These are phyloP conservation scores for Auxenochlorella pyrenoidosa DNA, from an alignment of 139 green algal genomes.

Conservation along the genomic window DNA sequence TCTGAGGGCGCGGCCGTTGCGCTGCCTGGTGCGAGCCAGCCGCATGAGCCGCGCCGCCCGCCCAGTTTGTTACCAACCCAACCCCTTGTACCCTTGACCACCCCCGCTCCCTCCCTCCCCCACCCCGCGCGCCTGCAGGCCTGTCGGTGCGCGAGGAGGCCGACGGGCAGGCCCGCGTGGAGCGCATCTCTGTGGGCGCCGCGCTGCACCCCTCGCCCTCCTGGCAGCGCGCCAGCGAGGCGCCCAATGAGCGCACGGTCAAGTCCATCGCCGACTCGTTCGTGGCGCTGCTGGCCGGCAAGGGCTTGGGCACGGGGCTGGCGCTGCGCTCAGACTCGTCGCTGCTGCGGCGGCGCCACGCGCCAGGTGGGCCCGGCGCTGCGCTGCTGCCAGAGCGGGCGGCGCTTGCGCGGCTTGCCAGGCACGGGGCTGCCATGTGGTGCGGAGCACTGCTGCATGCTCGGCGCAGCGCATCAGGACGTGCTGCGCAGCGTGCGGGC, in stretches of 20 bases:
- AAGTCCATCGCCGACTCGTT: constrained; percentile 21
- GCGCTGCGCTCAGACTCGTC: not conserved
- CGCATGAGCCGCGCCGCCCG: too few relatives aligned
- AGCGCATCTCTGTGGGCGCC: not conserved
- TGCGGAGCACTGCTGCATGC: too few relatives aligned
- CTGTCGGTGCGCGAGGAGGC: constrained; percentile 8
- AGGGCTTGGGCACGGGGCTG: constrained; percentile 18
- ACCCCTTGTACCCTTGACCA: not conserved
- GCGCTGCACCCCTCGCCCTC: constrained; percentile 29
- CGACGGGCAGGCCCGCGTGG: not conserved
- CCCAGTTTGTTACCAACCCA: too few relatives aligned
- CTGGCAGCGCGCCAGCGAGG: not conserved
- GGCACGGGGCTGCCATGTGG: too few relatives aligned
- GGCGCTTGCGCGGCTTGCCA: too few relatives aligned
- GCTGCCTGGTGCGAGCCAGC: too few relatives aligned
- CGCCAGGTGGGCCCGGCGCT: not conserved
- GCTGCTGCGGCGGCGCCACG: not conserved
- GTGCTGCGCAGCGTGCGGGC: too few relatives aligned
- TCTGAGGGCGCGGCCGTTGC: too few relatives aligned
- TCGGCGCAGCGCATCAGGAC: too few relatives aligned
- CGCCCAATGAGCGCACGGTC: not conserved
- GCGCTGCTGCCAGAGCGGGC: not conserved
- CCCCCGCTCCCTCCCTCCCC: not conserved
- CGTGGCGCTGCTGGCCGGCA: constrained; percentile 16
- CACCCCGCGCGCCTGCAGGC: not conserved